These are phyloP conservation scores for Polyporus arcularius DNA, from an alignment of 768 basidiomycete species.

Conservation along the genomic window DNA sequence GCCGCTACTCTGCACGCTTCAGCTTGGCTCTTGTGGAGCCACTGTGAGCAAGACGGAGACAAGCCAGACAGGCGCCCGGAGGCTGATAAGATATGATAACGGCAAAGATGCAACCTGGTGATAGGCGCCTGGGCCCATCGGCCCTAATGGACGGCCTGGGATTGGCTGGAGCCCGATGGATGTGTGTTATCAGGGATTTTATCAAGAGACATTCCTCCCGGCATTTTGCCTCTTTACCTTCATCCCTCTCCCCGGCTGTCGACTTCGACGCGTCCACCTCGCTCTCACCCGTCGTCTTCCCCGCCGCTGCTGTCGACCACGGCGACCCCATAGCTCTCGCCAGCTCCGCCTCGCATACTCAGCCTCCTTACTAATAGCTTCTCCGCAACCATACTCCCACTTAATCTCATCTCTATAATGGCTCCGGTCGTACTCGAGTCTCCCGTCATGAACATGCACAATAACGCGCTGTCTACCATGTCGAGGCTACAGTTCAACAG, in stretches of 20 bases:
- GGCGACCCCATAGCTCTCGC: background rate
- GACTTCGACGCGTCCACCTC: conserved; percentile 2
- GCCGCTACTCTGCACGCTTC: too few relatives aligned
- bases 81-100: conserved; percentile 18
- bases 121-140: conserved; percentile 14
- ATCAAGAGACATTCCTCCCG: conserved; percentile 21
- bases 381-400: conserved; percentile 12
- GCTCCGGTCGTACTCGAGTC: conserved; percentile 60
- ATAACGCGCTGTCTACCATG: conserved; percentile 42
- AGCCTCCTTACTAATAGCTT: conserved; percentile 12
- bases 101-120: conserved; percentile 4
- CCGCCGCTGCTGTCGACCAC: conserved; percentile 2
- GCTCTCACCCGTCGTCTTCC: conserved; percentile 4
- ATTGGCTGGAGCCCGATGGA: conserved; percentile 9
- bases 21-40: too few relatives aligned
- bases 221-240: conserved; percentile 19
- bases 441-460: conserved; percentile 53
- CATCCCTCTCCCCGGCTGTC: conserved; percentile 17
- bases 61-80: background rate
- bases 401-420: conserved; percentile 37
- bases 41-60: too few relatives aligned
- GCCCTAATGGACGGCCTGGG: conserved; percentile 13
- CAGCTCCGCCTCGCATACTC: background rate
- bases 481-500: conserved; percentile 45
- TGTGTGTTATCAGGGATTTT: conserved; percentile 21